Percentiles rank a stretch among this genome's conserved stretches.
phyloP scores from a whole-genome alignment of 2,329 filamentous ascomycete species.

The Elsinoe perseae region DNA sequence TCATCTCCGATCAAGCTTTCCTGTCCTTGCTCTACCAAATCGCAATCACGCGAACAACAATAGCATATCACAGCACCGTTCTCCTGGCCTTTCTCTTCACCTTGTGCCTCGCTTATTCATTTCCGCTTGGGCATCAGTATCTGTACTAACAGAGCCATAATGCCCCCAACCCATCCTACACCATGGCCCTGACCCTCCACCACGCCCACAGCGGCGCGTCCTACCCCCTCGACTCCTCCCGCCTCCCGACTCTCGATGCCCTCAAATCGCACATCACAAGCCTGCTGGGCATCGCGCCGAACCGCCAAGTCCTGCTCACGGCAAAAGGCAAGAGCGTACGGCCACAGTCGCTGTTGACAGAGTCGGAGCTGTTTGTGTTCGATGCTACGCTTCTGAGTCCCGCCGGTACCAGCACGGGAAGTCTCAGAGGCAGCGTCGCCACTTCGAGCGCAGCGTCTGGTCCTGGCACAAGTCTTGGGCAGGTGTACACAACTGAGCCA shows the following conservation, averaged over 20 bases:
- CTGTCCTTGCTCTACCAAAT: not conserved
- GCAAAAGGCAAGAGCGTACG: constrained; percentile 77
- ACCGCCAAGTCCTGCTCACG: constrained; percentile 82
- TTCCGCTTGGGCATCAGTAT: not conserved
- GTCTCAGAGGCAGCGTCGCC: constrained; percentile 22
- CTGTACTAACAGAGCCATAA: not conserved
- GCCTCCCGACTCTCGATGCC: constrained; percentile 72
- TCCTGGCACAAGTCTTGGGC: constrained; percentile 20
- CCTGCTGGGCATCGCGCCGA: constrained; percentile 63
- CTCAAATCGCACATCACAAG: constrained; percentile 73
- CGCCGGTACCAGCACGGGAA: constrained; percentile 36
- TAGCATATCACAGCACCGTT: not conserved
- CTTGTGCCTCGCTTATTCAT: not conserved
- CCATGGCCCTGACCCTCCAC: constrained; percentile 81
- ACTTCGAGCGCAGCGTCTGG: not conserved
- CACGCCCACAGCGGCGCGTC: constrained; percentile 89
- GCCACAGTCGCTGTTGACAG: constrained; percentile 67
- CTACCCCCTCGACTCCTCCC: constrained; percentile 67
- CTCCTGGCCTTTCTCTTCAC: not conserved
- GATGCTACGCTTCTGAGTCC: constrained; percentile 55
- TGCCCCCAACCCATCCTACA: not conserved
- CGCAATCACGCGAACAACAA: not conserved
- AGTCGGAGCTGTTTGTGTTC: constrained; percentile 89
- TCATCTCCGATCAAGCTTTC: not conserved
- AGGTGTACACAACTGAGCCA: constrained; percentile 47